Percentiles rank a stretch among this genome's conserved stretches.
Conservation (phyloP, 2,329 filamentous ascomycete species). For the Cryphonectria carpinicola region DNA sequence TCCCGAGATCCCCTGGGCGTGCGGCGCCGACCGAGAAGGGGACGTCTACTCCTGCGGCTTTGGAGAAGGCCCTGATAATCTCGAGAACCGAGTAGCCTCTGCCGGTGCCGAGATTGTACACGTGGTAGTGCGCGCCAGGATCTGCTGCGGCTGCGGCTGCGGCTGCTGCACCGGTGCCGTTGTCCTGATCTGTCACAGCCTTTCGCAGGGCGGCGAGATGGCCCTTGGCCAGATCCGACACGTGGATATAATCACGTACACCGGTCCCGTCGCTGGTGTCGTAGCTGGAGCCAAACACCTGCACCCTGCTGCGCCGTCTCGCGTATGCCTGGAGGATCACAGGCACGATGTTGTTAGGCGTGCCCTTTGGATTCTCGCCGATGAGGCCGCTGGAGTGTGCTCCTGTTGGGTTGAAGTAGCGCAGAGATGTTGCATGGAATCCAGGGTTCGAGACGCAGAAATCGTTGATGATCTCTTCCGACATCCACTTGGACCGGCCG, state of each 20-base stretch:
- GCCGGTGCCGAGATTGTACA: constrained; percentile 27
- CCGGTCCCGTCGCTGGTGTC: constrained; percentile 25
- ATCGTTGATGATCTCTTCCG: constrained; percentile 28
- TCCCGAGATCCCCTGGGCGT: constrained; percentile 21
- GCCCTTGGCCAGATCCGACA: constrained; percentile 26
- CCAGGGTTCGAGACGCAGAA: constrained; percentile 19
- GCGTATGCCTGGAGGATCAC: constrained; percentile 27
- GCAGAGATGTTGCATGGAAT: constrained; percentile 24
- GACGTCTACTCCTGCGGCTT: constrained; percentile 20
- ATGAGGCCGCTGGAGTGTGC: constrained; percentile 25
- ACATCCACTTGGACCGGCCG: constrained; percentile 27
- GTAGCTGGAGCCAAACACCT: constrained; percentile 27
- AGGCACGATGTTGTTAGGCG: constrained; percentile 27
- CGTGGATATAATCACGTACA: constrained; percentile 26
- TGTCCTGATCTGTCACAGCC: constrained; percentile 16
- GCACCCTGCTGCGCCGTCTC: constrained; percentile 24
- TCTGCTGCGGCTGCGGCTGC: not conserved
- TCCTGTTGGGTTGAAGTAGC: constrained; percentile 27
- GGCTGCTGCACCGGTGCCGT: too few relatives aligned
- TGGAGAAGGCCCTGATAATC: constrained; percentile 26
- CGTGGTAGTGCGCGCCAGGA: constrained; percentile 16
- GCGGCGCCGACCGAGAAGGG: constrained; percentile 23
- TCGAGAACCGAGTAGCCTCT: constrained; percentile 27
- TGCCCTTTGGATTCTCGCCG: constrained; percentile 26
- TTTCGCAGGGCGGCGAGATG: constrained; percentile 26